Evolutionary conservation across 2,329 filamentous ascomycete genomes (phyloP).

Genomic region (Fusarium haematococcum): DNA sequence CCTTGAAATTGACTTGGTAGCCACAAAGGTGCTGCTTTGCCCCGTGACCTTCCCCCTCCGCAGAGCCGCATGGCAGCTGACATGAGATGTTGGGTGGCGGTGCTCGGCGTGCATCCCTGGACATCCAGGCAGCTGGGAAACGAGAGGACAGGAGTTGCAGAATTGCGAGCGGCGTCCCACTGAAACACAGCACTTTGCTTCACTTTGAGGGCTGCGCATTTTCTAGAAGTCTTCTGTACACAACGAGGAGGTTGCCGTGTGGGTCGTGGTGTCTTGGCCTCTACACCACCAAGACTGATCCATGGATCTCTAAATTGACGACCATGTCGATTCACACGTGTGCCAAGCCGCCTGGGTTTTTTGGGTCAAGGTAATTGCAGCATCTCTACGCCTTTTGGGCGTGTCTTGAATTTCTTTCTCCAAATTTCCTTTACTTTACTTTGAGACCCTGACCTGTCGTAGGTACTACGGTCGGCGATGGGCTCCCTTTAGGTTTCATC

Average conservation of each 20-base stretch:
- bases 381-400: no score
- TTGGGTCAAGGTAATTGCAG: background rate
- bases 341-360: background rate
- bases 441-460: no score
- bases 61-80: background rate
- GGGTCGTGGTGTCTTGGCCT: background rate
- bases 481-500: no score
- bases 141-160: background rate
- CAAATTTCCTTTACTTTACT: no score
- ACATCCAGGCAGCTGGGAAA: background rate
- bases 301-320: background rate
- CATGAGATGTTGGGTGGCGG: background rate
- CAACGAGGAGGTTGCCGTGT: background rate
- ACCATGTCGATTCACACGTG: background rate
- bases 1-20: background rate
- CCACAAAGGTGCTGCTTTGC: background rate
- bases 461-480: no score
- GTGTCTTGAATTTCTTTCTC: no score
- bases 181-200: background rate
- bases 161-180: background rate
- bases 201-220: background rate
- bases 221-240: background rate
- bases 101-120: background rate
- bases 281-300: background rate
- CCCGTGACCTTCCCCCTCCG: background rate